Evolutionary conservation across 2,329 filamentous ascomycete species (phyloP), one percentile per base, ranked within the genome.

Genomic region (Sporothrix protearum): DNA sequence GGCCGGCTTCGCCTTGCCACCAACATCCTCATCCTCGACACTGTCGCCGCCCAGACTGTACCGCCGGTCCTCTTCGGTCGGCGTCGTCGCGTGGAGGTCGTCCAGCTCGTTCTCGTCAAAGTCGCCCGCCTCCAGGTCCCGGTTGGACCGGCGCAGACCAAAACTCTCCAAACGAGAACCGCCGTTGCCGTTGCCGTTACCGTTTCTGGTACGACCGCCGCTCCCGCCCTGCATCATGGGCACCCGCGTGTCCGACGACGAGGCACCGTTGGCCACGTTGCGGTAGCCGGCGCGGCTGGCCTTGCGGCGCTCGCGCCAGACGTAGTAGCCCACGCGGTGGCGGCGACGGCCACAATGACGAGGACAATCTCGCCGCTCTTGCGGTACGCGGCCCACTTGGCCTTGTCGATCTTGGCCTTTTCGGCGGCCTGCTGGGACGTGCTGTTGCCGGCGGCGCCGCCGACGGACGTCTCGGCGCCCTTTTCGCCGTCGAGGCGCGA

Each of bases 351-450:
- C 22, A 97, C 92, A 66, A 97, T 88, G 19, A 94, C 88, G 2
- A 97, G 86, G 1, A 94, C 93, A 7, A 94, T 88, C 81, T 96
- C 93, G 68, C 94, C 94, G 2, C 92, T 96, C 76, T 92, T 91
- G 78, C 91, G 91, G 80, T 97, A 97, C 0, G 94, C 94, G 68
- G 90, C 88, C 92, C 94, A 96, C 77, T 94, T 92, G 22, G 94
- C 93, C 36, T 93, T 88, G 76, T 94, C 88, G n/a, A 97, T 81
- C 78, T 87, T 84, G 77, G 91, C 89, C 77, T 92, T 87, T 77
- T 92, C 88, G 42, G 87, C 87, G 77, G 92, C 85, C 76, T 89
- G 87, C n/a, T 86, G 88, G 16, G 84, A 84, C 33, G 88, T 78
- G 68, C 95, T 92, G 33, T 89, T 91, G 71, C 79, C 79, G 2